Conservation (phyloP, 1,139 yeast genomes). For the Nakaseomyces sp. region DNA sequence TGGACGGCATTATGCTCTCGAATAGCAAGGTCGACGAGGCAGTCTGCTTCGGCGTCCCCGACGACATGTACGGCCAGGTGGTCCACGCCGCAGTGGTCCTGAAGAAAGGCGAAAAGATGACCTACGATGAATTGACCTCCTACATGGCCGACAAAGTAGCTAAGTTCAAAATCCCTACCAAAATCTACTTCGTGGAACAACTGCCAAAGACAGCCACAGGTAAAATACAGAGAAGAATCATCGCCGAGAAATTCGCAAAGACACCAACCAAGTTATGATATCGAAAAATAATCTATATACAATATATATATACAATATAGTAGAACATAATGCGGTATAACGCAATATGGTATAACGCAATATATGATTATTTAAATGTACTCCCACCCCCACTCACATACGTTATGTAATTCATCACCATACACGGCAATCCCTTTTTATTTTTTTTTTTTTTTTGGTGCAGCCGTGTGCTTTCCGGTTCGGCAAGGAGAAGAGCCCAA, state of each 20-base stretch:
- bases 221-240: slow-evolving; percentile 54
- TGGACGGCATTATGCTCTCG: slow-evolving; percentile 48
- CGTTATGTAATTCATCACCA: too few relatives aligned
- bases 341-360: too few relatives aligned
- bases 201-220: slow-evolving; percentile 69
- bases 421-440: too few relatives aligned
- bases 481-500: too few relatives aligned
- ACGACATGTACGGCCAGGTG: slow-evolving; percentile 55
- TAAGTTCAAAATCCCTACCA: slow-evolving; percentile 48
- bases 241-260: slow-evolving; percentile 38
- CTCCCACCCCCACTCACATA: too few relatives aligned
- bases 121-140: slow-evolving; percentile 38
- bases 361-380: too few relatives aligned
- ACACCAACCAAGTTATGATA: slow-evolving; percentile 6
- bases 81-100: slow-evolving; percentile 59
- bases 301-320: too few relatives aligned
- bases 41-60: slow-evolving; percentile 58
- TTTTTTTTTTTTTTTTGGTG: too few relatives aligned
- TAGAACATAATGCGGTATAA: too few relatives aligned
- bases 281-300: too few relatives aligned
- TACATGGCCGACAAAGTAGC: slow-evolving; percentile 41
- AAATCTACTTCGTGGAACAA: slow-evolving; percentile 47
- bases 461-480: too few relatives aligned
- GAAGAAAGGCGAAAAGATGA: slow-evolving; percentile 34
- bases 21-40: slow-evolving; percentile 55